Evolutionary conservation across 2,329 filamentous ascomycete species (phyloP), one percentile per base, ranked within the genome.

Genomic region (Colletotrichum theobromicola): DNA sequence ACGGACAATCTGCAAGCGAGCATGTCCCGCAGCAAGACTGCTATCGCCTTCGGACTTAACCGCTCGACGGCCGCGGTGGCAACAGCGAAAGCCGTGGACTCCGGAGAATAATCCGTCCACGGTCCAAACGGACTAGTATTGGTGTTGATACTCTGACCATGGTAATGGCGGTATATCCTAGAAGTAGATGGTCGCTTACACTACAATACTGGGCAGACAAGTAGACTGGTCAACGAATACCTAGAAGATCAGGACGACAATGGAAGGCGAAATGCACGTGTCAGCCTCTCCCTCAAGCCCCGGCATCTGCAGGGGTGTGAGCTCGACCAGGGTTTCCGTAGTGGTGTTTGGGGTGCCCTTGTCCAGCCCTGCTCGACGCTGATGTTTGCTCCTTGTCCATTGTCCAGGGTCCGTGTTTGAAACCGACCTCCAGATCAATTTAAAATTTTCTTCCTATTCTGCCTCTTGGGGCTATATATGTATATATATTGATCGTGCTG

Each of bases 261-360:
- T 18, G 10, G 7, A 67, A 30, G 26, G 57, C 26, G 32, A 26
- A 37, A 61, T 24, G 71, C 72, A 74, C 62, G 57, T 74, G 72
- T 72, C 68, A 72, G 72, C 42, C 24, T 63, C 61, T 71, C 42
- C 32, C 55, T 62, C 26, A 67, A 30, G 72, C 68, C 68, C 72
- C 42, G 42, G 37, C 37, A 46, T n/a, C n/a, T 74, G 55, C 72
- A 74, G 72, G 72, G 72, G 62, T 72, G 35, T 16, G 68, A 74
- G 72, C 68, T 74, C 28, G 61, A 69, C 61, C 26, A 67, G 32
- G 68, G 55, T n/a, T n/a, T n/a, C n/a, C n/a, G n/a, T 34, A 65
- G 62, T 57, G 42, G 62, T 62, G 55, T 34, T 74, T 60, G 35
- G 42, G 68, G 62, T 42, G 68, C 72, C 72, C 72, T 66, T 72